Evolutionary conservation across 352 stramenopile genomes (phyloP), one percentile per base, ranked within the genome.

Genomic region (Plasmopara viticola): DNA sequence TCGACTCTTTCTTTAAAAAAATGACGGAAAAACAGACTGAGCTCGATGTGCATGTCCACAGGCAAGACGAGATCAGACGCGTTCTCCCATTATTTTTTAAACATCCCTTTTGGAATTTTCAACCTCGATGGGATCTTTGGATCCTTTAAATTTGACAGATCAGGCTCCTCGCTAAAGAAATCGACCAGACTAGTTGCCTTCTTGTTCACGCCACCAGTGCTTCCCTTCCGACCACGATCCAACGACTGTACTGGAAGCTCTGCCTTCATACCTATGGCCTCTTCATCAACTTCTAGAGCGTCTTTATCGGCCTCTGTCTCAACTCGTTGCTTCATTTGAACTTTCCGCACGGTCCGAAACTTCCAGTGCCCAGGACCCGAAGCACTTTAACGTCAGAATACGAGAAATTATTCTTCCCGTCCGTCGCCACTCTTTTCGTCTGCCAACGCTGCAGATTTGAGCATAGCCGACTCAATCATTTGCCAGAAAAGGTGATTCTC

Each of bases 311-410:
- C 44, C 4, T 70, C 56, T 14, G 70, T 62, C 34, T 58, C 39
- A 14, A 47, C 30, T 5, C 28, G 40, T 41, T 59, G 37, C 38
- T 78, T 82, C 14, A 59, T 51, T 28, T 83, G 69, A 20, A 84
- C 58, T 34, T 76, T 78, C 41, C 74, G 74, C 33, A 72, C 55
- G 25, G 68, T 61, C 47, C 67, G 71, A 34, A 89, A 82, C 44
- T 92, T 92, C 73, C 77, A 86, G 44, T 92, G 78, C 3, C 66
- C 68, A 9, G 82, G 79, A 4, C 79, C 79, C 84, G 81, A 25
- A 92, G 65, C 70, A 88, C 68, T 53, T 92, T 90, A 0, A 79
- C 68, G 39, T 92, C 82, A 38, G 89, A 92, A 53, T 88, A 92
- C 44, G 79, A 89, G 48, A 90, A 92, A 28, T 92, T 79, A 45